Evolutionary conservation across 495 filamentous ascomycete genomes (phyloP).

Genomic region (Aspergillus sclerotiicarbonarius): DNA sequence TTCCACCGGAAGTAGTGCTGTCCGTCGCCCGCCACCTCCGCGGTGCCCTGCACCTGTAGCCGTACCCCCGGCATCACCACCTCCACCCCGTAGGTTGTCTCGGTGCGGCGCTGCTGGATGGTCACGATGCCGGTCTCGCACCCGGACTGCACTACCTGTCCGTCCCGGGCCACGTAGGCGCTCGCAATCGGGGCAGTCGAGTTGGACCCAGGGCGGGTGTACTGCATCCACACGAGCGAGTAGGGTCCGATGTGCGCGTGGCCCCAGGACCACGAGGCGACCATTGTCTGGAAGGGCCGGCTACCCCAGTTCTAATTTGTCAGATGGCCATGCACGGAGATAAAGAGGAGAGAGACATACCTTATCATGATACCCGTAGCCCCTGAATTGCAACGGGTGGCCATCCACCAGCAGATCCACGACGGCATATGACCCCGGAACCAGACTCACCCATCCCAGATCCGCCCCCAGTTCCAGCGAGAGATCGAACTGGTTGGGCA

Average conservation of each 20-base stretch:
- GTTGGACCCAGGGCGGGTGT: constrained; percentile 22
- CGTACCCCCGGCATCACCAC: constrained; percentile 14
- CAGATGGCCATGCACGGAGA: neutral
- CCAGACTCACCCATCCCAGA: constrained; percentile 37
- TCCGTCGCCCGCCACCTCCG: constrained; percentile 13
- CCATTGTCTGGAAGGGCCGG: constrained; percentile 18
- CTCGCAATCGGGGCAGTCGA: constrained; percentile 15
- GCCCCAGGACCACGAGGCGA: constrained; percentile 37
- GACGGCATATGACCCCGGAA: constrained; percentile 30
- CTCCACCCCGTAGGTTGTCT: constrained; percentile 4
- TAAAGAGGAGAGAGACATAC: constrained; percentile 9
- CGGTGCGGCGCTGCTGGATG: constrained; percentile 5
- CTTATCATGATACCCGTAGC: constrained; percentile 43
- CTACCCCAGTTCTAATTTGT: constrained; percentile 12
- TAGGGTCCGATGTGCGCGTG: constrained; percentile 38
- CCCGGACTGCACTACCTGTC: constrained; percentile 14
- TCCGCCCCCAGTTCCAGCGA: constrained; percentile 25
- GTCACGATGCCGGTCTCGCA: constrained; percentile 18
- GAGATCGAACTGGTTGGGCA: constrained; percentile 1
- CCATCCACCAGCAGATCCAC: constrained; percentile 32
- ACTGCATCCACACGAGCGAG: constrained; percentile 38
- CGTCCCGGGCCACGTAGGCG: constrained; percentile 31
- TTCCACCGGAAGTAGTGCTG: constrained; percentile 29
- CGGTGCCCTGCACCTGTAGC: constrained; percentile 26
- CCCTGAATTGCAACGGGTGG: constrained; percentile 28